Conservation (phyloP, 164 flowering plant species). For the Tetracentron sinense region DNA sequence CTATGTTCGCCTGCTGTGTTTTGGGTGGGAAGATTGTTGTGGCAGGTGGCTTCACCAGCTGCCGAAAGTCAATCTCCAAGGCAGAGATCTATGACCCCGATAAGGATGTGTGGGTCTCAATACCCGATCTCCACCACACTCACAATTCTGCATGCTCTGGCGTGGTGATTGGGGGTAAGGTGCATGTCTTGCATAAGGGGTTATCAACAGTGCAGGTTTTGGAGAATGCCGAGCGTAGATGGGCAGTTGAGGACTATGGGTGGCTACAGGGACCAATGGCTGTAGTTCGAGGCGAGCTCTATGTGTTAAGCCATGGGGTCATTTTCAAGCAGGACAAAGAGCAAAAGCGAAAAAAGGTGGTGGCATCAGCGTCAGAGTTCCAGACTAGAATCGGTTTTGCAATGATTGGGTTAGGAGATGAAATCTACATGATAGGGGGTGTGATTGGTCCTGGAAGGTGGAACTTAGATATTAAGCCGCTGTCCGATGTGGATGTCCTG, state of each 20-base stretch:
- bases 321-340: slow-evolving; percentile 58
- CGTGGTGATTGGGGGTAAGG: slow-evolving; percentile 63
- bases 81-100: slow-evolving; percentile 90
- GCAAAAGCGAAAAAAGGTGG: slow-evolving; percentile 33
- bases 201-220: slow-evolving; percentile 70
- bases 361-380: slow-evolving; percentile 69
- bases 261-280: slow-evolving; percentile 97
- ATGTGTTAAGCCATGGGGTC: slow-evolving; percentile 70
- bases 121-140: slow-evolving; percentile 73
- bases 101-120: slow-evolving; percentile 67
- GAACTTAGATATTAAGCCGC: slow-evolving; percentile 58
- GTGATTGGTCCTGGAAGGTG: slow-evolving; percentile 70
- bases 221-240: slow-evolving; percentile 38
- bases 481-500: slow-evolving; percentile 73
- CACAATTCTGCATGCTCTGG: slow-evolving; percentile 84
- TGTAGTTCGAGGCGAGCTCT: slow-evolving; percentile 59
- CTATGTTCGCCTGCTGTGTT: slow-evolving; percentile 93
- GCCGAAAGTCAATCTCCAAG: slow-evolving; percentile 70
- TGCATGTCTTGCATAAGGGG: slow-evolving; percentile 89
- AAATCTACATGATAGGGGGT: slow-evolving; percentile 84
- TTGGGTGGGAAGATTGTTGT: slow-evolving; percentile 80
- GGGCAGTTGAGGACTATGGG: slow-evolving; percentile 68
- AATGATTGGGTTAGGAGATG: slow-evolving; percentile 65
- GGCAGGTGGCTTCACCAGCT: slow-evolving; percentile 90
- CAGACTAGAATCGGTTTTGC: slow-evolving; percentile 72